Conservation (phyloP, 768 basidiomycete species). For the Auriscalpium orientale region DNA sequence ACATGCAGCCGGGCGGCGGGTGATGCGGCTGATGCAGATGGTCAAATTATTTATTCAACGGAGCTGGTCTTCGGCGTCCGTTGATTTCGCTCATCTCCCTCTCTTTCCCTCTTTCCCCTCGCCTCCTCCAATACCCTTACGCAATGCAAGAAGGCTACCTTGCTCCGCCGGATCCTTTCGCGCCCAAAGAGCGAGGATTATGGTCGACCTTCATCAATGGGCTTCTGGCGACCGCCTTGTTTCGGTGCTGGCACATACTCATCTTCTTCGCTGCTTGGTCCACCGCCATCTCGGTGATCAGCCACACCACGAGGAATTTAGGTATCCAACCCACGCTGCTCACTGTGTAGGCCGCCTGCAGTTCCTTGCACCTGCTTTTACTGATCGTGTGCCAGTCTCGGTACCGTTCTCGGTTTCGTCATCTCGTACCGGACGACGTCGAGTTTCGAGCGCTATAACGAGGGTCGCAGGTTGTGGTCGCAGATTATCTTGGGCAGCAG, state of each 20-base stretch:
- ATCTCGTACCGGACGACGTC: slow-evolving; percentile 67
- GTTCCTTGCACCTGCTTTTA: not conserved
- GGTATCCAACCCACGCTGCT: slow-evolving; percentile 47
- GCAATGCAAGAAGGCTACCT: not conserved
- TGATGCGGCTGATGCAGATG: too few relatives aligned
- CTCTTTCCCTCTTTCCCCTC: not conserved
- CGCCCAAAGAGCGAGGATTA: not conserved
- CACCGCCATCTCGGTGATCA: slow-evolving; percentile 47
- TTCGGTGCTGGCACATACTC: slow-evolving; percentile 64
- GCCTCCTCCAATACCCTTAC: not conserved
- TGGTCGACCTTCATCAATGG: slow-evolving; percentile 18
- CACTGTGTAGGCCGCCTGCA: slow-evolving; percentile 45
- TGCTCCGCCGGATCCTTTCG: slow-evolving; percentile 17
- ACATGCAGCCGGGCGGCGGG: too few relatives aligned
- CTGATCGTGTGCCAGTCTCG: slow-evolving; percentile 29
- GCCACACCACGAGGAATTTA: slow-evolving; percentile 36
- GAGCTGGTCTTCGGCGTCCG: too few relatives aligned
- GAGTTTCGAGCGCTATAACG: slow-evolving; percentile 71
- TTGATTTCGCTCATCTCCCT: not conserved
- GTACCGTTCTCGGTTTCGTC: slow-evolving; percentile 71
- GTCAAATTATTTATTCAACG: too few relatives aligned
- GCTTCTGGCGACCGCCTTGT: slow-evolving; percentile 31
- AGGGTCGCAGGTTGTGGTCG: slow-evolving; percentile 62
- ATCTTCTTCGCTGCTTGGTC: slow-evolving; percentile 60
- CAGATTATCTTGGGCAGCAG: slow-evolving; percentile 52